Evolutionary conservation across 2,329 filamentous ascomycete species (phyloP), one percentile per base, ranked within the genome.

Genomic region (Nigrospora oryzae): DNA sequence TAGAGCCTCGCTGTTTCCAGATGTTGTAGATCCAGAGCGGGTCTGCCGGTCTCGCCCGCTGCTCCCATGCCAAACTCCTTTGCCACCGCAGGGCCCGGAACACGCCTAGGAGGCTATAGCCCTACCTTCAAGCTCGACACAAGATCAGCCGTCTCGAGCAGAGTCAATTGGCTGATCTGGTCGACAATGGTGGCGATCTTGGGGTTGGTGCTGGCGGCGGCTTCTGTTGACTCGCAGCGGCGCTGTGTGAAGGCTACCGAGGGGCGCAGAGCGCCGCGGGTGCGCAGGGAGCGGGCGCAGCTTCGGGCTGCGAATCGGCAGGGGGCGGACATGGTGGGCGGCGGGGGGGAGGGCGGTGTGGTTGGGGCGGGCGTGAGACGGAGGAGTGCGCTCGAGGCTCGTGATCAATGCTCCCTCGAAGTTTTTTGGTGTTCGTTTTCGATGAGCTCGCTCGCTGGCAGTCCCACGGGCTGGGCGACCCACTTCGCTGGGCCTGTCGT

Each of bases 131-230:
- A 75, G 68, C 83, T 89, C 44, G 90, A 83, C 44, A 99, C 93
- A 49, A 99, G 76, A 65, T 97, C 93, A 47, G 94, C 91, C 35
- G 93, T 98, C 79, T 99, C 94, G 59, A 99, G 73, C 47, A 99
- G 77, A 38, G 90, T 98, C 79, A 99, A 84, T 79, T 93, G 84
- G 71, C 91, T 95, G 68, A 99, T 98, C 71, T 98, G 90, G 66
- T 98, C 90, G 61, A 99, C 93, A 62, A 99, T 98, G 48, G 79
- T 81, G 57, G 83, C 69, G 60, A 99, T 95, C 79, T 98, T 98
- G 51, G 93, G 89, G 70, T 87, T 95, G 50, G 73, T 68, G 57
- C 78, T 65, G 46, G 73, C 68, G 45, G 74, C 73, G 46, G 80
- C 81, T 58, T 90, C 86, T 57, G 89, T 90, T 51, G 89, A 91